These are phyloP conservation scores for Agroathelia rolfsii DNA, from an alignment of 1,284 basidiomycete species.

Conservation along the genomic window DNA sequence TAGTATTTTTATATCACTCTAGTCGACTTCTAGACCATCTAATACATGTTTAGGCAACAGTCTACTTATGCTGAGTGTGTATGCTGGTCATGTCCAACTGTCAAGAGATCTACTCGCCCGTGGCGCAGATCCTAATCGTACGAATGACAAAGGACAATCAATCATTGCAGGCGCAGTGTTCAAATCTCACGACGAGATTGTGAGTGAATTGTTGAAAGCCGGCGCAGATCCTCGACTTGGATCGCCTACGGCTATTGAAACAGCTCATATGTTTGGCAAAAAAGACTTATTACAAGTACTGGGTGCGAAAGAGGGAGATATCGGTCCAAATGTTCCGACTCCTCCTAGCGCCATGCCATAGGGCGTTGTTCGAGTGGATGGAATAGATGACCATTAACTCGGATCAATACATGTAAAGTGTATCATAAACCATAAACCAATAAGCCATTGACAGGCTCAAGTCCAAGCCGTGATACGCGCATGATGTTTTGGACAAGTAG, in stretches of 20 bases:
- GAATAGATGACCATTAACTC: too few species aligned
- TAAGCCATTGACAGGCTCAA: too few species aligned
- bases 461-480: too few species aligned
- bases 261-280: conserved; percentile 57
- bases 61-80: conserved; percentile 76
- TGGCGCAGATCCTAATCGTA: conserved; percentile 58
- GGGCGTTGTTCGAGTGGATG: too few species aligned
- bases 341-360: too few species aligned
- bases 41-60: conserved; percentile 54
- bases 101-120: conserved; percentile 41
- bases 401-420: too few species aligned
- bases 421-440: too few species aligned
- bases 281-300: conserved; percentile 43
- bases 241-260: conserved; percentile 64
- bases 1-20: neutral
- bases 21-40: conserved; percentile 1
- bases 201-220: conserved; percentile 45
- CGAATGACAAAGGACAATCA: conserved; percentile 74
- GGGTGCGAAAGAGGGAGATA: conserved; percentile 46
- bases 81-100: conserved; percentile 61
- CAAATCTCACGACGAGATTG: conserved; percentile 58
- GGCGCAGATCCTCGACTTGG: conserved; percentile 66
- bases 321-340: conserved; percentile 21
- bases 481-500: too few species aligned
- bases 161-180: conserved; percentile 78